Evolutionary conservation across 176 grass and related monocot genomes (phyloP).

Genomic region (Microstegium vimineum): DNA sequence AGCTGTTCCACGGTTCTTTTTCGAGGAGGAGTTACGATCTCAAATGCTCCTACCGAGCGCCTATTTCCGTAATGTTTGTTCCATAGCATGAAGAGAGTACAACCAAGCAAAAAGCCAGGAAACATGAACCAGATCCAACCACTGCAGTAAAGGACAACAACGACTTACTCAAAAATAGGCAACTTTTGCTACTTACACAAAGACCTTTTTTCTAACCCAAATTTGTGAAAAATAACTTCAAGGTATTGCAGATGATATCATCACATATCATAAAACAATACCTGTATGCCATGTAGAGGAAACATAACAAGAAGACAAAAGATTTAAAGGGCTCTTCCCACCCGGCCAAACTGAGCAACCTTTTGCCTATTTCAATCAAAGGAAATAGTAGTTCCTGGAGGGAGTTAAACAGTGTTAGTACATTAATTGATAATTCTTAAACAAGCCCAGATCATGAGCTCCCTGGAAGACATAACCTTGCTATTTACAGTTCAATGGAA

Average conservation of each 20-base stretch:
- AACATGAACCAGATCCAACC: constrained; percentile 68
- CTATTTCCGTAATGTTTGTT: constrained; percentile 47
- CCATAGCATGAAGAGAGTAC: constrained; percentile 69
- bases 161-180: background rate
- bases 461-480: background rate
- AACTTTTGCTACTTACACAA: background rate
- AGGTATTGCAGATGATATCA: background rate
- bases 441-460: background rate
- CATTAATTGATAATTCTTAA: background rate
- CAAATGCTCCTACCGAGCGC: constrained; percentile 56
- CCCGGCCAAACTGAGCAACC: constrained; percentile 50
- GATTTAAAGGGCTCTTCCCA: constrained; percentile 94
- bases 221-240: background rate
- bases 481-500: background rate
- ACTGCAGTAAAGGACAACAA: constrained; percentile 21
- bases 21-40: constrained; percentile 49
- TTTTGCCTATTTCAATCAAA: constrained; percentile 73
- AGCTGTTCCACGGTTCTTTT: constrained; percentile 73
- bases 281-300: constrained; percentile 74
- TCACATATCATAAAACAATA: constrained; percentile 10
- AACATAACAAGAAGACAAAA: constrained; percentile 59
- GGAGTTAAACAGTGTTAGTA: background rate
- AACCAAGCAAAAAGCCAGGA: constrained; percentile 57
- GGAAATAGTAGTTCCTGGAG: constrained; percentile 91
- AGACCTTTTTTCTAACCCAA: background rate